Conservation (phyloP, 139 green algal species). For the Volvox africanus region DNA sequence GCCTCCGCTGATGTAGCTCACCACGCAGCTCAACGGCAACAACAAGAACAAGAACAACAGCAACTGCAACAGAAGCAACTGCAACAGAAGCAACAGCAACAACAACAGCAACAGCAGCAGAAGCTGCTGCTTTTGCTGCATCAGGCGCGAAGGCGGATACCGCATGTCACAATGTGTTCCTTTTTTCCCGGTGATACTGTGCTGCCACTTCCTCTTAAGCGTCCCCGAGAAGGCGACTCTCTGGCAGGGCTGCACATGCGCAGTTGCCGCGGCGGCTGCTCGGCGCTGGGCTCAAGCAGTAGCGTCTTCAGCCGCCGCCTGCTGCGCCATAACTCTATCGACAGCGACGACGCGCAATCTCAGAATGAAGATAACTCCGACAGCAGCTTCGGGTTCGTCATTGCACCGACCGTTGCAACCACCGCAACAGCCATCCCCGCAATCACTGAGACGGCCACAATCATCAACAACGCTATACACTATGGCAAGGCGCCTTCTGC, state of each 20-base stretch:
- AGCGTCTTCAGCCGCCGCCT: neutral
- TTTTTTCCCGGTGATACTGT: too few species aligned
- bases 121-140: neutral
- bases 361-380: neutral
- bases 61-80: neutral
- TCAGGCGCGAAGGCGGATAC: neutral
- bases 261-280: neutral
- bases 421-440: neutral
- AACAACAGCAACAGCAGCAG: slow-evolving; percentile 7
- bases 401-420: neutral
- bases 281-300: neutral
- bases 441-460: neutral
- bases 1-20: neutral
- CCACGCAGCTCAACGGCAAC: neutral
- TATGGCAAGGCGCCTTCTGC: too few species aligned
- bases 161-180: too few species aligned
- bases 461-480: neutral
- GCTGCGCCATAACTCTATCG: neutral
- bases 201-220: neutral
- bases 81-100: neutral
- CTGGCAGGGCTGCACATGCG: neutral
- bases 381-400: neutral
- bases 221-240: neutral
- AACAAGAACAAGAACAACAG: neutral
- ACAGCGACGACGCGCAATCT: neutral